Evolutionary conservation across 352 stramenopile species (phyloP).

Genomic region (Globisporangium irregulare): DNA sequence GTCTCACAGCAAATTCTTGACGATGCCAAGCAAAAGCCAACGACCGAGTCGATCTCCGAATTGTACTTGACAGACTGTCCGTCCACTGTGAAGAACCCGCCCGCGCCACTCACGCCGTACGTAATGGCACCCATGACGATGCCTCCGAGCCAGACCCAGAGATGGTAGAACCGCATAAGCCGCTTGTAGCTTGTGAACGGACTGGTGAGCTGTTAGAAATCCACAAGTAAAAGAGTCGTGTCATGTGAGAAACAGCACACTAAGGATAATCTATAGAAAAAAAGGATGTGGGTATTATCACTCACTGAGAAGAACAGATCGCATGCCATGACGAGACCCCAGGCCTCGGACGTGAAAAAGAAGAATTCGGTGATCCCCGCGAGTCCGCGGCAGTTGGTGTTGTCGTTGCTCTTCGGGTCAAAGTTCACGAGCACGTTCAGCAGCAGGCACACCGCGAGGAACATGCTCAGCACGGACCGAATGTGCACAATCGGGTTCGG

Average conservation of each 20-base stretch:
- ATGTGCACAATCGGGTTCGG: slow-evolving; percentile 89
- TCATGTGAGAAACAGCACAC: background rate
- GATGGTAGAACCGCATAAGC: slow-evolving; percentile 87
- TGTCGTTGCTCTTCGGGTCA: slow-evolving; percentile 43
- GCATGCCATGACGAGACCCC: slow-evolving; percentile 86
- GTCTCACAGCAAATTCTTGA: slow-evolving; percentile 77
- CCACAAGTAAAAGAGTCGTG: background rate
- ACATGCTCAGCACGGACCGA: slow-evolving; percentile 80
- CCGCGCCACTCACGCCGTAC: slow-evolving; percentile 57
- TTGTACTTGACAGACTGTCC: slow-evolving; percentile 79
- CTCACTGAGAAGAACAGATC: slow-evolving; percentile 80
- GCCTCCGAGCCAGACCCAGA: slow-evolving; percentile 81
- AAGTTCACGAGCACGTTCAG: slow-evolving; percentile 84
- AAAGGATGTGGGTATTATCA: background rate
- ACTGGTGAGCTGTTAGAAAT: slow-evolving; percentile 57
- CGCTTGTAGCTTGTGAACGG: slow-evolving; percentile 90
- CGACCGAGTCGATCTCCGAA: slow-evolving; percentile 55
- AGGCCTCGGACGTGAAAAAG: slow-evolving; percentile 86
- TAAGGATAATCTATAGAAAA: background rate
- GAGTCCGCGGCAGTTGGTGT: slow-evolving; percentile 56
- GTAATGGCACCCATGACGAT: slow-evolving; percentile 82
- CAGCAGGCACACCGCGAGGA: slow-evolving; percentile 78
- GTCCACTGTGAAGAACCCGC: slow-evolving; percentile 85
- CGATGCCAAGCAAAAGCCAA: slow-evolving; percentile 83
- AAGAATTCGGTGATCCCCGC: slow-evolving; percentile 88